A percentile compares a stretch with the other conserved stretches of the same genome.
Conservation (phyloP, 2,329 filamentous ascomycete genomes). For the Ophiosphaerella korrae region DNA sequence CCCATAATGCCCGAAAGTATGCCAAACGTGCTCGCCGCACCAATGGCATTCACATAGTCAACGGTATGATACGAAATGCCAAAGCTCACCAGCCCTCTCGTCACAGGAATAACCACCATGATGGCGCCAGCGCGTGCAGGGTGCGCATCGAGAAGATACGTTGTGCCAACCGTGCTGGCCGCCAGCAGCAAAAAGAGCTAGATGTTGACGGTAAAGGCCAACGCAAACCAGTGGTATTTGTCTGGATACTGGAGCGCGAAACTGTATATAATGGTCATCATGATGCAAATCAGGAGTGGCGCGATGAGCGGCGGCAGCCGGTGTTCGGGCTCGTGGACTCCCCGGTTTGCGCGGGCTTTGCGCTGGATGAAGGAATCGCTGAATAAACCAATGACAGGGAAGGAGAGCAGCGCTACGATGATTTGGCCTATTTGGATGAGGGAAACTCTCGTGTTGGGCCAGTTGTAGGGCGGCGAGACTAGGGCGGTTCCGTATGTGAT, state of each 20-base stretch:
- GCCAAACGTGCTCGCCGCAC: constrained; percentile 8
- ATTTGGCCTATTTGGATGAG: constrained; percentile 23
- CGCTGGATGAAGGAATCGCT: constrained; percentile 37
- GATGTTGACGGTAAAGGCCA: constrained; percentile 12
- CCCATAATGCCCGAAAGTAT: constrained; percentile 7
- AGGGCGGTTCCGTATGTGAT: constrained; percentile 5
- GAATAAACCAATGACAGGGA: constrained; percentile 26
- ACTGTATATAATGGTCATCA: constrained; percentile 9
- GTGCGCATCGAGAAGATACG: constrained; percentile 10
- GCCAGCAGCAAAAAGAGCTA: constrained; percentile 10
- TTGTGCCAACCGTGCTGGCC: constrained; percentile 12
- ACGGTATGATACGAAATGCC: constrained; percentile 10
- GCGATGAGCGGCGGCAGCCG: constrained; percentile 45
- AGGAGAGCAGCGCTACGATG: constrained; percentile 32
- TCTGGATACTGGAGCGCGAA: constrained; percentile 6
- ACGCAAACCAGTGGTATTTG: constrained; percentile 11
- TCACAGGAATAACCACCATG: constrained; percentile 14
- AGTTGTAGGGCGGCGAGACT: constrained; percentile 7
- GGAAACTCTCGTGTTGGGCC: constrained; percentile 5
- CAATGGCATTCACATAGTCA: constrained; percentile 9
- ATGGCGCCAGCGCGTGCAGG: constrained; percentile 9
- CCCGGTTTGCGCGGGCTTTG: constrained; percentile 32
- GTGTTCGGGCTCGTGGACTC: constrained; percentile 46
- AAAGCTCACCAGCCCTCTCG: constrained; percentile 10
- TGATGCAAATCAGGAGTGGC: constrained; percentile 41